A percentile compares a stretch with the other conserved stretches of the same genome.
Evolutionary conservation across 2,329 filamentous ascomycete genomes (phyloP).

Genomic region (Rutstroemia sydowiana): DNA sequence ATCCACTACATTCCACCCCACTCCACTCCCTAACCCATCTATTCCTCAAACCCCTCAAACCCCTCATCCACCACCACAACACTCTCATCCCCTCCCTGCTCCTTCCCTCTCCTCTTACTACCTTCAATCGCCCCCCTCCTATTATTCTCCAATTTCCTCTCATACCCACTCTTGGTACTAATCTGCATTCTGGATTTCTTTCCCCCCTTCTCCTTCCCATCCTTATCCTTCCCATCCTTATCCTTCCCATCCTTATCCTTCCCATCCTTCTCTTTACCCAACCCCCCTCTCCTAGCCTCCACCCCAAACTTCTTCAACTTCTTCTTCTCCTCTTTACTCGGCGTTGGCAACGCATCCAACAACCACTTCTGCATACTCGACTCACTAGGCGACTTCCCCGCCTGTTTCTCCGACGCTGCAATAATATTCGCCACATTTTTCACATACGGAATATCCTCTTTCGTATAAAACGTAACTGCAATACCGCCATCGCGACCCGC

Average conservation of each 20-base stretch:
- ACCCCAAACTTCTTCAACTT: conserved; percentile 76
- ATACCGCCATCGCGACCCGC: conserved; percentile 83
- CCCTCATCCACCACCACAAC: conserved; percentile 26
- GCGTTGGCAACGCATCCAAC: conserved; percentile 74
- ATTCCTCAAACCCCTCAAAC: conserved; percentile 44
- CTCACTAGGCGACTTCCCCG: conserved; percentile 41
- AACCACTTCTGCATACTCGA: conserved; percentile 75
- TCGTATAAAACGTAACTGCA: conserved; percentile 90
- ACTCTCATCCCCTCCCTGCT: conserved; percentile 33
- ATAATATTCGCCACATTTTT: conserved; percentile 94
- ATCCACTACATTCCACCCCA: too few relatives aligned
- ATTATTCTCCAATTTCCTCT: conserved; percentile 62
- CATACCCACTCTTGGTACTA: conserved; percentile 74
- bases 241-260: conserved; percentile 20
- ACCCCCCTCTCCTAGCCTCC: conserved; percentile 52
- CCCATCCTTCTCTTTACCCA: conserved; percentile 33
- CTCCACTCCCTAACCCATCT: too few relatives aligned
- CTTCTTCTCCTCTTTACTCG: conserved; percentile 78
- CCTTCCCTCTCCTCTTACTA: conserved; percentile 45
- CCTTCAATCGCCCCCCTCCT: conserved; percentile 53
- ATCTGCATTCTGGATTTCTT: conserved; percentile 48
- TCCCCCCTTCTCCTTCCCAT: conserved; percentile 15
- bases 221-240: too few relatives aligned
- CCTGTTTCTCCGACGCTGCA: conserved; percentile 68
- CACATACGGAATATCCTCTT: conserved; percentile 84